Evolutionary conservation across 73 alveolate species (phyloP).

Genomic region (Paraurostyla sp.): DNA sequence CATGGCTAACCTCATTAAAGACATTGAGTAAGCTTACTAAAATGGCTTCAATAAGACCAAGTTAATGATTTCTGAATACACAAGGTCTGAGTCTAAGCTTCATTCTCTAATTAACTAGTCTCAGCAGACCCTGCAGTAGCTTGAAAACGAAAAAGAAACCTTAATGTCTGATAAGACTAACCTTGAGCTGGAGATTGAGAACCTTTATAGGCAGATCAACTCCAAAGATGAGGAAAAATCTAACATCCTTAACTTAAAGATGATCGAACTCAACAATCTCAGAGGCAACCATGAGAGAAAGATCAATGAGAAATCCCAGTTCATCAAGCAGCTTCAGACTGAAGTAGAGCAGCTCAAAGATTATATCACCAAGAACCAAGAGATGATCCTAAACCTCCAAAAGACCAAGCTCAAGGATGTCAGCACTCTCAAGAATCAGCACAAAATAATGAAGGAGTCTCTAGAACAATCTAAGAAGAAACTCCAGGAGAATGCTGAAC

Average conservation of each 20-base stretch:
- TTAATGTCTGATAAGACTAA: slow-evolving; percentile 21
- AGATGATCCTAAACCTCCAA: slow-evolving; percentile 18
- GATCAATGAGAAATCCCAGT: slow-evolving; percentile 1
- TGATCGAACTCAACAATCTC: slow-evolving; percentile 30
- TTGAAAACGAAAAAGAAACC: slow-evolving; percentile 38
- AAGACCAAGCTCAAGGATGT: slow-evolving; percentile 66
- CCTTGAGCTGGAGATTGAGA: slow-evolving; percentile 44
- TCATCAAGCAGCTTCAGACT: slow-evolving; percentile 22
- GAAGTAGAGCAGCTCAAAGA: slow-evolving; percentile 58
- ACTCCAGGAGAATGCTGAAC: slow-evolving; percentile 66
- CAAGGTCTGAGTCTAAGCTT: not conserved
- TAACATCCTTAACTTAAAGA: slow-evolving; percentile 16
- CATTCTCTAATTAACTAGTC: not conserved
- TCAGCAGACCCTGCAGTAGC: not conserved
- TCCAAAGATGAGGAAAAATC: slow-evolving; percentile 30
- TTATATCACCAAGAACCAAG: slow-evolving; percentile 48
- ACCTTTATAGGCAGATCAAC: slow-evolving; percentile 49
- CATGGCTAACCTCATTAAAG: slow-evolving; percentile 16
- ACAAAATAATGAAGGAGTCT: slow-evolving; percentile 57
- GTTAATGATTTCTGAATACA: slow-evolving; percentile 11
- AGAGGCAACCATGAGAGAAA: slow-evolving; percentile 26
- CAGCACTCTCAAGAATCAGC: slow-evolving; percentile 53
- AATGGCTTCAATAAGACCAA: slow-evolving; percentile 7
- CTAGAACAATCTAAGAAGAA: slow-evolving; percentile 61
- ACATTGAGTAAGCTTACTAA: slow-evolving; percentile 24